phyloP scores from a whole-genome alignment of 2,329 filamentous ascomycete genomes.

The Colletotrichum theobromicola region DNA sequence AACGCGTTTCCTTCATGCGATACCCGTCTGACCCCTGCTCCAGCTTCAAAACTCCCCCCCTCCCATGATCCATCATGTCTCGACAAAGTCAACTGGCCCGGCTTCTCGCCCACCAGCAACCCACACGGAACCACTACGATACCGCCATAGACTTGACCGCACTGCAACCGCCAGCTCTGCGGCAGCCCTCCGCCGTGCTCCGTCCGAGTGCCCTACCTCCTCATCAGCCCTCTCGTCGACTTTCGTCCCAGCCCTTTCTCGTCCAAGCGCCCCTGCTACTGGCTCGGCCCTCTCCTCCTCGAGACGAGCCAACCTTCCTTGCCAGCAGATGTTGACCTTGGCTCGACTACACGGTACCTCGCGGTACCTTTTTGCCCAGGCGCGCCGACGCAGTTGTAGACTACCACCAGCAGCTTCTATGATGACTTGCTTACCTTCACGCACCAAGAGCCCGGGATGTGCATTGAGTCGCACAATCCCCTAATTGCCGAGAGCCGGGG shows the following conservation, averaged over 20 bases:
- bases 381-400: background rate
- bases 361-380: background rate
- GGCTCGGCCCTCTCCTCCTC: slow-evolving; percentile 8
- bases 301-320: background rate
- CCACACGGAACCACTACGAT: background rate
- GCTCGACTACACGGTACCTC: background rate
- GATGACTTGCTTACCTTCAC: background rate
- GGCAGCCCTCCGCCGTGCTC: background rate
- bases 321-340: background rate
- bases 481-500: slow-evolving; percentile 2
- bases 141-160: background rate
- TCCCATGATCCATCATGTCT: slow-evolving; percentile 14
- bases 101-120: background rate
- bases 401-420: background rate
- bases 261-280: slow-evolving; percentile 6
- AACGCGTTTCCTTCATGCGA: slow-evolving; percentile 52
- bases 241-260: slow-evolving; percentile 11
- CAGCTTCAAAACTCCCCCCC: slow-evolving; percentile 4
- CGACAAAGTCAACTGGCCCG: slow-evolving; percentile 7
- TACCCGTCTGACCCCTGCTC: slow-evolving; percentile 27
- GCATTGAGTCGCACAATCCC: slow-evolving; percentile 13
- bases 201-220: slow-evolving; percentile 3
- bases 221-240: background rate
- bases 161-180: background rate
- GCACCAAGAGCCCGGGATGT: background rate